These are phyloP conservation scores for Tetrastigma voinierianum DNA, from an alignment of 164 flowering plant species.

Conservation along the genomic window DNA sequence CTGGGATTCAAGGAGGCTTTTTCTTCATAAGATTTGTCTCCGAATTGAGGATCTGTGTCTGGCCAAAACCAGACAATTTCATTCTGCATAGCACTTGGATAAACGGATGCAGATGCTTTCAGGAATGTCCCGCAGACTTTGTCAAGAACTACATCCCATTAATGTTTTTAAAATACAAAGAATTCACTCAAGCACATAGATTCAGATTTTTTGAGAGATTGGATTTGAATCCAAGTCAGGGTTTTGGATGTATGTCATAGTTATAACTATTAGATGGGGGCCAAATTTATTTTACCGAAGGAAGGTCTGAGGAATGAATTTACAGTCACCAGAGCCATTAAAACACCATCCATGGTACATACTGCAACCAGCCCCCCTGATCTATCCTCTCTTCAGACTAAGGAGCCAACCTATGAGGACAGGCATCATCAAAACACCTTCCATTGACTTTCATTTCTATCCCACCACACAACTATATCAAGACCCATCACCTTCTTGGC, in stretches of 20 bases:
- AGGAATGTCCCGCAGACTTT: constrained; percentile 60
- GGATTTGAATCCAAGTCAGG: not conserved
- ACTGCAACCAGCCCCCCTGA: constrained; percentile 81
- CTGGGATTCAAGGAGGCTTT: constrained; percentile 73
- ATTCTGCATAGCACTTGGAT: constrained; percentile 79
- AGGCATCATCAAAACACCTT: constrained; percentile 78
- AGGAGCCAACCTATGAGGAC: constrained; percentile 96
- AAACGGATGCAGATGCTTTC: constrained; percentile 79
- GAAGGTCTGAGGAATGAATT: too few species aligned
- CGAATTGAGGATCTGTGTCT: constrained; percentile 56
- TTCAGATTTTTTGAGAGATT: too few species aligned
- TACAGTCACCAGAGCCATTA: constrained; percentile 58
- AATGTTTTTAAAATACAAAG: too few species aligned
- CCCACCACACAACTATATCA: constrained; percentile 97
- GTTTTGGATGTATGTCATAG: too few species aligned
- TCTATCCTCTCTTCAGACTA: constrained; percentile 90
- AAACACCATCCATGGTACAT: constrained; percentile 98
- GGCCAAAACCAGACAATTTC: constrained; percentile 98
- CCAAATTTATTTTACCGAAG: too few species aligned
- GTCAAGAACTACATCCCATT: too few species aligned
- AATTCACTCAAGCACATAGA: too few species aligned
- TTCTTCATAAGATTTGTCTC: constrained; percentile 49
- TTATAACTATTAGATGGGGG: too few species aligned
- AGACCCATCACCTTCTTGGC: constrained; percentile 79
- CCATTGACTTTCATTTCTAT: constrained; percentile 66